Evolutionary conservation across 768 basidiomycete species (phyloP), one percentile per base, ranked within the genome.

Genomic region (Termitomyces sp.): DNA sequence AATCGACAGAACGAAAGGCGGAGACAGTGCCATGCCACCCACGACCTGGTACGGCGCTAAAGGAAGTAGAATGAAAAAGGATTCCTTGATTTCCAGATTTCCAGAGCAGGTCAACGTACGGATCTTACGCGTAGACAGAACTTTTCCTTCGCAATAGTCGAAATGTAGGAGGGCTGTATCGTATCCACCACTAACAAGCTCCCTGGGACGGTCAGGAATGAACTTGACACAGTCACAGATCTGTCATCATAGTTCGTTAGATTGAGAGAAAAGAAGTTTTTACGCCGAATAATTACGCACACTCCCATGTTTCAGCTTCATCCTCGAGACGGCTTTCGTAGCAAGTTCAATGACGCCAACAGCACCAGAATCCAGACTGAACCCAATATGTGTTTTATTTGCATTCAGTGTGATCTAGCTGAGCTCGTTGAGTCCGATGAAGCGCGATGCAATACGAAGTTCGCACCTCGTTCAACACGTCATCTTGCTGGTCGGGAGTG

Each of bases 151-250:
- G 14, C 62, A 60, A 55, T 78, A 79, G 61, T 91, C 87, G 62
- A 82, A 85, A 62, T 93, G 90, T 14, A 88, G 65, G 24, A 93
- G 61, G 3, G 74, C 70, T 40, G 76, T 79, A 60, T 93, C 91
- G 62, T 87, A 92, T 2, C 90, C 90, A 5, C 83, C 89, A 57
- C 86, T 90, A 22, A 93, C 75, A 12, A 90, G 63, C 66, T 93
- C 91, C 42, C 74, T 76, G 3, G 87, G 82, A 22, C 88, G 76
- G 64, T 79, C 79, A 7, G 88, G 85, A 56, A 93, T 81, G 65
- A 90, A 92, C 56, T 74, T 80, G 38, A 87, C 82, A 17, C 78
- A 77, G 11, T 81, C 83, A 45, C 87, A 89, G 12, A 93, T 80
- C 90, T 92, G 62, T 35, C 22, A 57, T n/a, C 43, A 49, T 28